A percentile compares a stretch with the other conserved stretches of the same genome.
Conservation (phyloP, 2,329 filamentous ascomycete species). For the Sarocladiaceae sp. region DNA sequence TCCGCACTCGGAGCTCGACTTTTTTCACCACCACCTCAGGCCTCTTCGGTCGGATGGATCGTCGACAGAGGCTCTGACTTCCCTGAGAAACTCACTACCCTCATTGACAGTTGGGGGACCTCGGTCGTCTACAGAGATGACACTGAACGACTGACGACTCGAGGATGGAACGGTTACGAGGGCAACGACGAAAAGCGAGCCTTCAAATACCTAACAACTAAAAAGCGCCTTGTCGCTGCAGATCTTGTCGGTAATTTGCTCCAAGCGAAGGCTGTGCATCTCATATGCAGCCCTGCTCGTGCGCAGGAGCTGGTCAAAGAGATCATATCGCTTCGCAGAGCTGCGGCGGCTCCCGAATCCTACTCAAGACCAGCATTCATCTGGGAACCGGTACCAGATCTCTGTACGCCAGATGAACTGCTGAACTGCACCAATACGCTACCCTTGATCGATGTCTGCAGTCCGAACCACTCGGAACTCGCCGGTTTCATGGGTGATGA, state of each 20-base stretch:
- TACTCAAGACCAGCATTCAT: slow-evolving; percentile 68
- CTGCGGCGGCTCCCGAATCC: slow-evolving; percentile 19
- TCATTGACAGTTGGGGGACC: slow-evolving; percentile 73
- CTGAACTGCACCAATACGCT: slow-evolving; percentile 61
- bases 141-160: slow-evolving; percentile 69
- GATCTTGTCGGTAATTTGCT: slow-evolving; percentile 66
- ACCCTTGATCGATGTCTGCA: slow-evolving; percentile 58
- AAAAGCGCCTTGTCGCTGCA: slow-evolving; percentile 70
- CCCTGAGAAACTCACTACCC: slow-evolving; percentile 57
- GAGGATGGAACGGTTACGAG: slow-evolving; percentile 89
- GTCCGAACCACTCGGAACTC: slow-evolving; percentile 87
- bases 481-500: slow-evolving; percentile 70
- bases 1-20: slow-evolving; percentile 84
- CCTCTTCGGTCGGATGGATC: slow-evolving; percentile 78
- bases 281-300: slow-evolving; percentile 76
- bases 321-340: slow-evolving; percentile 58
- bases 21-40: slow-evolving; percentile 66
- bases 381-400: slow-evolving; percentile 93
- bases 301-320: slow-evolving; percentile 71
- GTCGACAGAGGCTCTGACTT: slow-evolving; percentile 90
- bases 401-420: slow-evolving; percentile 68
- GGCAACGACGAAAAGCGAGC: slow-evolving; percentile 62
- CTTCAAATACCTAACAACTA: slow-evolving; percentile 86
- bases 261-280: slow-evolving; percentile 73
- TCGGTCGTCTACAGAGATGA: slow-evolving; percentile 65